Base-by-base conservation (phyloP, 768 basidiomycete species). In the Tricholoma terreum region DNA sequence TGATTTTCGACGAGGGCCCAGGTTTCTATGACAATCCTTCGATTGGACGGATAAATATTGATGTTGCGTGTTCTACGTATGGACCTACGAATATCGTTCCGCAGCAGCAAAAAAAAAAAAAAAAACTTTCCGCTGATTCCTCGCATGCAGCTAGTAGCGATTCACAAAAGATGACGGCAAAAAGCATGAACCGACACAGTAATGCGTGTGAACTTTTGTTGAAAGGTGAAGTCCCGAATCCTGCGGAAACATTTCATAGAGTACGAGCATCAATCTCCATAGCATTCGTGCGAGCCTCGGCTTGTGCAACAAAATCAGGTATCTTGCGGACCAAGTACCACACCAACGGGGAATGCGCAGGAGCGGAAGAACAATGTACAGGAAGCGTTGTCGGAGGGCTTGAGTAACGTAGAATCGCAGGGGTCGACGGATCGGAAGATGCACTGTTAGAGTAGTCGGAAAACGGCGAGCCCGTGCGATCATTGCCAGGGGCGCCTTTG, bases 241-340 rank as follows among this genome's bases (percentile, higher is more conserved):
- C 33, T 31, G 31, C 27, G 19, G 10, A 34, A 34, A 42, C 34
- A 42, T 14, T 40, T 48, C 36, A 49, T 52, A 31, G 61, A 42
- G 56, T 33, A 50, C 14, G 27, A 43, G 21, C 22, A 36, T 59
- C 36, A 40, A 51, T 27, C 30, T 57, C 52, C 22, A 54, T 54
- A 49, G 57, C 46, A 43, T 33, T 50, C 34, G 35, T 49, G 54
- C 58, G 52, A 38, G 46, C 52, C 50, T 50, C 54, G 27, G 63
- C 51, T 36, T 60, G 50, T 36, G 15, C 17, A 14, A 69, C 56
- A 46, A 59, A 63, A 49, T 58, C 50, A 15, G 54, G 43, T 38
- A 71, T 70, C 50, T 72, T 71, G 43, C 42, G 54, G 17, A 64
- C 54, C 27, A 72, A 34, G 55, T 71, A 70, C 52, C 55, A 62